Evolutionary conservation across 2,329 filamentous ascomycete species (phyloP).

Genomic region (Capronia americana): DNA sequence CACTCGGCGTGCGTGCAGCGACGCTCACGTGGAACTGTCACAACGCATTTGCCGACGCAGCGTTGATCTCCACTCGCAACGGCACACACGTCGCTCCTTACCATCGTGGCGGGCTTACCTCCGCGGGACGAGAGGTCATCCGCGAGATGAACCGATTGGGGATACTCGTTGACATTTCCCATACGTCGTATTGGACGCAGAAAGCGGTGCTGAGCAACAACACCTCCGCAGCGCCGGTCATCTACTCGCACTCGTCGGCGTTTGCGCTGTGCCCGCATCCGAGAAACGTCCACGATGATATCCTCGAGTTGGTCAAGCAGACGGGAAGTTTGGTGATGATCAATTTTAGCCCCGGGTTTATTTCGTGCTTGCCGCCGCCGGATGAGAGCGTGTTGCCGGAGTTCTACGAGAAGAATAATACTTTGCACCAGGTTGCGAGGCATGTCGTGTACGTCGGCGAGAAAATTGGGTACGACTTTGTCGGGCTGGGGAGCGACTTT

Average conservation of each 20-base stretch:
- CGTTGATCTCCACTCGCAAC: slow-evolving; percentile 58
- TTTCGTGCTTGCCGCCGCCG: slow-evolving; percentile 71
- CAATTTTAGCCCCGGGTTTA: slow-evolving; percentile 83
- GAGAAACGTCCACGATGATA: slow-evolving; percentile 85
- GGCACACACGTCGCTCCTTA: slow-evolving; percentile 49
- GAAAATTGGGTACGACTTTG: slow-evolving; percentile 83
- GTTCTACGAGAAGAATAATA: slow-evolving; percentile 71
- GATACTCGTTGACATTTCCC: slow-evolving; percentile 90
- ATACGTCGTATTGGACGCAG: slow-evolving; percentile 82
- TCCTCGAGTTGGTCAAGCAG: slow-evolving; percentile 76
- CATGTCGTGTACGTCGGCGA: slow-evolving; percentile 85
- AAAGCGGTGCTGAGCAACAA: slow-evolving; percentile 70
- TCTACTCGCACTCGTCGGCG: slow-evolving; percentile 87
- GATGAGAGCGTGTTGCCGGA: slow-evolving; percentile 70
- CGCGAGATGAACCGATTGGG: slow-evolving; percentile 93
- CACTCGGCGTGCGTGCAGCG: slow-evolving; percentile 82
- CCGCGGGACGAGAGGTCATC: slow-evolving; percentile 71
- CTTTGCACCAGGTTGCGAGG: slow-evolving; percentile 75
- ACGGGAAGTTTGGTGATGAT: slow-evolving; percentile 84
- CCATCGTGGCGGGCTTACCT: slow-evolving; percentile 70
- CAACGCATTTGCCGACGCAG: slow-evolving; percentile 86
- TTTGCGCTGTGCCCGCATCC: slow-evolving; percentile 84
- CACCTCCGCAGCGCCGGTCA: slow-evolving; percentile 70
- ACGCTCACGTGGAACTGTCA: slow-evolving; percentile 95
- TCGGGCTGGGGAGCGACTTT: slow-evolving; percentile 88